Base-by-base conservation (phyloP, 2,329 filamentous ascomycete genomes). In the Triangularia verruculosa region DNA sequence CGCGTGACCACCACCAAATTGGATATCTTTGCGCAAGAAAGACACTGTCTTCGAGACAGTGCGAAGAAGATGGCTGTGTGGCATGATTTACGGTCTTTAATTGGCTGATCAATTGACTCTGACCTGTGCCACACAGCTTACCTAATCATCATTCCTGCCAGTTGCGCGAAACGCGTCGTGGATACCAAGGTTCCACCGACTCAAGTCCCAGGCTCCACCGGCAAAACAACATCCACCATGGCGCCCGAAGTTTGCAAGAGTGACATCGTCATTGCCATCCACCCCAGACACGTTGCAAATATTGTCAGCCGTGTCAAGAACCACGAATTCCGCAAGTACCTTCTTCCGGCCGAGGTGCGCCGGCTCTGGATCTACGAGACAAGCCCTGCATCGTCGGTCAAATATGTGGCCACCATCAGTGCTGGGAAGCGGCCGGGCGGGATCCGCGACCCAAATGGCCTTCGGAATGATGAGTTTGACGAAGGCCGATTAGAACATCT, bases 281-380 rank as follows among this genome's bases (percentile, higher is more conserved):
- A 59, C 32, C 57, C 57, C n/a, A 34, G 47, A n/a, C 57, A 59
- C 57, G 57, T 59, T 22, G 57, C 30, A 34, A 60, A 60, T 30
- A 60, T 60, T 15, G 58, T 54, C 43, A 60, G 43, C 58, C 43
- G 58, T n/a, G 43, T 54, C 58, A 60, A 60, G 43, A 60, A 60
- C 58, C 58, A 60, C 58, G 58, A 60, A 28, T 60, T 60, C 58
- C 58, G 58, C 43, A 60, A 53, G n/a, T 60, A 60, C 47, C 58
- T 60, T 20, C 58, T 60, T 28, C 58, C 58, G 17, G 20, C 58
- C 9, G 24, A 27, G 15, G 43, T 52, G 8, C 47, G 27, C 15
- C 58, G 43, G 12, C 43, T 60, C 11, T 54, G 24, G 58, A 60
- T 60, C 39, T 60, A 60, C 43, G 58, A 60, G 58, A 60, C 58